Evolutionary conservation across 179 eudicot genomes (phyloP), one percentile per base, ranked within the genome.

Genomic region (Nepenthes alata): DNA sequence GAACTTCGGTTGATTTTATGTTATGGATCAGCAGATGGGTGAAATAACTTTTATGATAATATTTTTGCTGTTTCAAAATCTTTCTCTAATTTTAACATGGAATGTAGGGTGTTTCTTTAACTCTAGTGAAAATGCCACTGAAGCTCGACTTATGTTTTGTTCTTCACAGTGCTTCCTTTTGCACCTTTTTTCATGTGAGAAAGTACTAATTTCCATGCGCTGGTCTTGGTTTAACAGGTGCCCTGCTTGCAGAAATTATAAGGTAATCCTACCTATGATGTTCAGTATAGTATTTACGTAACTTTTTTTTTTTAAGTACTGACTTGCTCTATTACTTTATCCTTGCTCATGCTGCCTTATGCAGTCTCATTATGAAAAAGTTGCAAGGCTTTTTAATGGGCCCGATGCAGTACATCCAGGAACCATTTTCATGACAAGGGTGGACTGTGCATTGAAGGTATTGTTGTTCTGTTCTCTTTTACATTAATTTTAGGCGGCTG

Each of bases 201-300:
- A 15, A 4, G 3, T 13, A 14, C 15, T 13, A 48, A 48, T 2
- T 48, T 11, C 4, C 14, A n/a, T 11, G 12, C 45, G 12, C 10
- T 57, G 59, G 15, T 35, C 41, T 38, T 82, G 67, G 36, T 71
- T 65, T 81, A 68, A 59, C 81, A 91, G 98, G 98, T 88, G 96
- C 61, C 98, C 98, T n/a, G 96, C 98, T 63, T 91, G 98, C 77
- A 78, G 96, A 82, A 91, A 91, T 58, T 91, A 89, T 70, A 91
- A 91, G 91, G 98, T 91, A 74, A 64, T 14, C 25, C 44, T 45
- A 9, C 35, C 48, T 60, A 2, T 36, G 12, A 2, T 53, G 45
- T 54, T 25, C 5, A 41, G 1, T 41, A 7, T 41, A 4, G 45
- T 25, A 2, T 25, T 11, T 35, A 44, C 59, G 52, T 25, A 13